Evolutionary conservation across 2,329 filamentous ascomycete species (phyloP), one percentile per base, ranked within the genome.

Genomic region (Paecilomyces sp.): DNA sequence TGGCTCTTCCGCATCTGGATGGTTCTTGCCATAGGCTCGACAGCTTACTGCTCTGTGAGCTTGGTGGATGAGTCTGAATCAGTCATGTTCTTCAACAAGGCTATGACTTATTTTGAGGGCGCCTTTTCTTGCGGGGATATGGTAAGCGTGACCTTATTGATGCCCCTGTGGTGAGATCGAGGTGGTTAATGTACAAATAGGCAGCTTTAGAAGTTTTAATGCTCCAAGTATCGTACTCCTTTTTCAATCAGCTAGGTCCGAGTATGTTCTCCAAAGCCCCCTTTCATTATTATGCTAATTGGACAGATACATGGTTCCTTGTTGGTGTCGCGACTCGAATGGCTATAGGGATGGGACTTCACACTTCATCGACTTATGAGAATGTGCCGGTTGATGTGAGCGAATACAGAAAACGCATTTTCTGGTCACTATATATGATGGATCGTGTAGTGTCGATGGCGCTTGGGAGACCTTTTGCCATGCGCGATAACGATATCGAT

Each of bases 371-470:
- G 2, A 68, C 72, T 2, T 79, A 78, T 51, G 66, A 69, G 6
- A 62, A 54, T 3, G 54, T 78, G 1, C 63, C 76, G 3, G 55
- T 67, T 0, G 71, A 76, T 56, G 67, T 70, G 3, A 66, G 65
- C 3, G 67, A 79, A 56, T 67, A 72, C 41, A 71, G 76, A 6
- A 80, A 79, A 55, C 71, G 78, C 2, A 62, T 80, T 1, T 80
- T 80, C 64, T 80, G 77, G 51, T 79, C 76, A 1, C 67, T 81
- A 3, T 81, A 80, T 55, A 80, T 80, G 78, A 80, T 80, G 78
- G 78, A 81, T 65, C 74, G 77, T 1, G 72, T 80, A 1, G 77
- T 79, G 4, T 80, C 78, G 5, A 73, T 76, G 30, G 73, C 78
- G 2, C 63, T 80, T 1, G 78, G 78, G 0, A 70, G 78, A 0